Conservation (phyloP, 164 flowering plant genomes). For the Tetracentron sinense region DNA sequence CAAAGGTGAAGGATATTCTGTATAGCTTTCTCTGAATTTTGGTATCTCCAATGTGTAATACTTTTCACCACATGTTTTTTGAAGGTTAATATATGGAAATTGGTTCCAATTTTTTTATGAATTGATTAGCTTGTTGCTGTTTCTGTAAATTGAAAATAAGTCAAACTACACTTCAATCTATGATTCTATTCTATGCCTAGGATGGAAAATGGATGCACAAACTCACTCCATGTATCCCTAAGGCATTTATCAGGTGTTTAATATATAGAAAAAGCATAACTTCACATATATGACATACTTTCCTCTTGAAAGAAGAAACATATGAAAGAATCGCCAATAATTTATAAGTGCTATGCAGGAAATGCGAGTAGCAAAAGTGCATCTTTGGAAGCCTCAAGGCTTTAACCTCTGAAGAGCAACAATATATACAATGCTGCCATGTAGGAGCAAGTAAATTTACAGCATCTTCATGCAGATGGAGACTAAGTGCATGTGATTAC, state of each 20-base stretch:
- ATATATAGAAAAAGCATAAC: no score
- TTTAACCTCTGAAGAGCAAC: not conserved
- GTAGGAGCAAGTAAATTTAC: no score
- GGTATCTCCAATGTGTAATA: not conserved
- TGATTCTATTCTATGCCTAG: not conserved
- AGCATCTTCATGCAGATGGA: no score
- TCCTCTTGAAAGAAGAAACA: not conserved
- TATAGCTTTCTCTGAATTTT: not conserved
- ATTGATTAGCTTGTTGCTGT: not conserved
- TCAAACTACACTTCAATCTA: no score
- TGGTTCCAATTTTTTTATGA: not conserved
- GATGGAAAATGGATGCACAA: not conserved
- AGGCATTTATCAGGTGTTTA: no score
- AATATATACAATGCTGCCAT: no score
- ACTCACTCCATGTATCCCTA: no score
- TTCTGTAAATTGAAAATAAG: no score
- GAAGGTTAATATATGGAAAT: not conserved
- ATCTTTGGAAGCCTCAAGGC: not conserved
- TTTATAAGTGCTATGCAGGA: not conserved
- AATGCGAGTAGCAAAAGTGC: not conserved
- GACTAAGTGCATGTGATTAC: no score
- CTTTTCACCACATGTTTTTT: no score
- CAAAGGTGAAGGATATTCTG: not conserved
- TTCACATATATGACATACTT: no score
- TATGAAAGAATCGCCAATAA: not conserved